Evolutionary conservation across 225 moss, liverwort and hornwort genomes (phyloP).

Genomic region (Pseudisothecium myosuroides): DNA sequence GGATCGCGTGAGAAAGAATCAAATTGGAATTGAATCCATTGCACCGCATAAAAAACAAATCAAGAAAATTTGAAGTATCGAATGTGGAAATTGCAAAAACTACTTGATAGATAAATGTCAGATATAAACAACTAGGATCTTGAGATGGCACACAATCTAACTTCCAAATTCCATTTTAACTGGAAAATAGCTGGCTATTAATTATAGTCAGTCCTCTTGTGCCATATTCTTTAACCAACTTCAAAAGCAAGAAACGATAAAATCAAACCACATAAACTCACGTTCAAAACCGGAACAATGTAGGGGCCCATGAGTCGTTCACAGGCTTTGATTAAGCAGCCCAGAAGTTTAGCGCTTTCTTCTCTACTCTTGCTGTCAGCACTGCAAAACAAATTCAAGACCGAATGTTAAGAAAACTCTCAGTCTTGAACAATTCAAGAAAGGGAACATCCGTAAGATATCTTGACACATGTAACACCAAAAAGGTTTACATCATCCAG

Average conservation of each 20-base stretch:
- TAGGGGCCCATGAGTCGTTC: slow-evolving; percentile 86
- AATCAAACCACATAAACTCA: slow-evolving; percentile 4
- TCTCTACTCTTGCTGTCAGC: slow-evolving; percentile 93
- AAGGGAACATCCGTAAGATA: neutral
- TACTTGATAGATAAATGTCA: neutral
- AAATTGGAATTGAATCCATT: neutral
- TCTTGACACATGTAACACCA: neutral
- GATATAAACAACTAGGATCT: neutral
- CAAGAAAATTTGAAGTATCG: neutral
- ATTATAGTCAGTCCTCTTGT: neutral
- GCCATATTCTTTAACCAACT: neutral
- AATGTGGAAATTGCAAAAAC: neutral
- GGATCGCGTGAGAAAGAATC: neutral
- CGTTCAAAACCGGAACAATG: slow-evolving; percentile 84
- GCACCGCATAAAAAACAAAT: neutral
- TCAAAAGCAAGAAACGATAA: neutral
- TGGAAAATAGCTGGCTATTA: neutral
- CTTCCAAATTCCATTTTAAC: neutral
- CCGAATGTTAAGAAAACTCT: neutral
- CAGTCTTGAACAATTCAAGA: neutral
- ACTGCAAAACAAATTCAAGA: slow-evolving; percentile 29
- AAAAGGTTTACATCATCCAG: neutral
- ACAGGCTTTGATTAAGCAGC: slow-evolving; percentile 90
- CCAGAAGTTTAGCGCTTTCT: slow-evolving; percentile 95
- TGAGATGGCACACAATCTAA: neutral